Percentiles rank a stretch among this genome's conserved stretches.
These are phyloP conservation scores for Misopates orontium DNA, from an alignment of 257 asterid genomes.

Conservation along the genomic window DNA sequence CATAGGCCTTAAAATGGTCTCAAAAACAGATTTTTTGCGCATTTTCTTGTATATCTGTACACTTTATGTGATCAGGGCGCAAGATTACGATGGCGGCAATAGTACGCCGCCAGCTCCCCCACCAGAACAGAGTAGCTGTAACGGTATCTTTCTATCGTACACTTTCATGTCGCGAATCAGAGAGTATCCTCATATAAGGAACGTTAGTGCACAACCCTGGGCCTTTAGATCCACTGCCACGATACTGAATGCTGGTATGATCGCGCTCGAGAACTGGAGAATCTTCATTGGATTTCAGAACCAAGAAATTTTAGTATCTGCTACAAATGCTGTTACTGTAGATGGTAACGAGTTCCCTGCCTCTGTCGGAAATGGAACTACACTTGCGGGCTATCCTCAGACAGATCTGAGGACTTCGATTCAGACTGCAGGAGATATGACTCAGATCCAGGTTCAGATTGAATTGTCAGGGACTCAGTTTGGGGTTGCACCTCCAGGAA, in stretches of 20 bases:
- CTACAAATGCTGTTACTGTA: slow-evolving; percentile 30
- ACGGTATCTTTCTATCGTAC: slow-evolving; percentile 43
- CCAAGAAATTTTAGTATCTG: slow-evolving; percentile 41
- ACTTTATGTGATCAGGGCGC: slow-evolving; percentile 22
- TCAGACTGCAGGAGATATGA: slow-evolving; percentile 55
- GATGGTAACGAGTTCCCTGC: slow-evolving; percentile 38
- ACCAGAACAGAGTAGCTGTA: slow-evolving; percentile 35
- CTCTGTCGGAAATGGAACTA: slow-evolving; percentile 50
- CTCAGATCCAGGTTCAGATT: slow-evolving; percentile 44
- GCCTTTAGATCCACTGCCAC: slow-evolving; percentile 44
- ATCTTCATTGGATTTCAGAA: slow-evolving; percentile 46
- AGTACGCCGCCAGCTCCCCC: slow-evolving; percentile 18
- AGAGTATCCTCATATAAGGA: slow-evolving; percentile 41
- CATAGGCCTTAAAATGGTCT: slow-evolving; percentile 23
- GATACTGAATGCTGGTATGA: slow-evolving; percentile 41
- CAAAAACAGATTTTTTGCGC: slow-evolving; percentile 17
- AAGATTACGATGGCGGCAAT: slow-evolving; percentile 14
- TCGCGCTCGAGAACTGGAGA: slow-evolving; percentile 44
- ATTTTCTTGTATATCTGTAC: slow-evolving; percentile 23
- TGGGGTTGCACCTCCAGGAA: slow-evolving; percentile 45
- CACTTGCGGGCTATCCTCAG: slow-evolving; percentile 53
- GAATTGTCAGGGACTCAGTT: slow-evolving; percentile 51
- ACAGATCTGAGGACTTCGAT: slow-evolving; percentile 61
- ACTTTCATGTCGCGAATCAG: slow-evolving; percentile 31
- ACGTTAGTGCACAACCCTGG: slow-evolving; percentile 54